phyloP scores from a whole-genome alignment of 2,329 filamentous ascomycete genomes.

The Truncatella angustata region DNA sequence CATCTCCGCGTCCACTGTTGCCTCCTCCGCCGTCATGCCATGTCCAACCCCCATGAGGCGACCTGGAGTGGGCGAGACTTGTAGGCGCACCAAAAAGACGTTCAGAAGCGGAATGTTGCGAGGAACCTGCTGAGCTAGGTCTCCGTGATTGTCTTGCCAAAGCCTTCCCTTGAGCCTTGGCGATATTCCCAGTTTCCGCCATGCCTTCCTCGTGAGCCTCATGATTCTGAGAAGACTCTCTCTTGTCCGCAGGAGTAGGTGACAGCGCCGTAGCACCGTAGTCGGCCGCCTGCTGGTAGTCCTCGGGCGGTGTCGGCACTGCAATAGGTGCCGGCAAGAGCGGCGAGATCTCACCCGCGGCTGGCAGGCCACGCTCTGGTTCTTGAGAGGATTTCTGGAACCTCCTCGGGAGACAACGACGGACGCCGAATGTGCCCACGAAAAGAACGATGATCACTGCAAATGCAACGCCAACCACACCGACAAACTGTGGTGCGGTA shows the following conservation, averaged over 20 bases:
- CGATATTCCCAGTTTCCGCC: background rate
- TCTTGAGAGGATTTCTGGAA: background rate
- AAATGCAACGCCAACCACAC: background rate
- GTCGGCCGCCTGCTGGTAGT: background rate
- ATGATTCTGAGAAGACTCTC: no score
- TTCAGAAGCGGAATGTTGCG: no score
- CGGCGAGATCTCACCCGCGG: background rate
- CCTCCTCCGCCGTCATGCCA: no score
- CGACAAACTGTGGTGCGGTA: background rate
- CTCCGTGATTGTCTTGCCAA: no score
- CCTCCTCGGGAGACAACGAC: background rate
- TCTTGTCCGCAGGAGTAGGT: background rate
- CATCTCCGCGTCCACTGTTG: no score
- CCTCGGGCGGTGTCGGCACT: background rate
- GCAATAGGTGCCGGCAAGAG: background rate
- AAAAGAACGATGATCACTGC: background rate
- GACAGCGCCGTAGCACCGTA: background rate
- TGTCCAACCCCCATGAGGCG: no score
- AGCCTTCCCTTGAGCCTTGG: background rate
- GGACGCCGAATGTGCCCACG: background rate
- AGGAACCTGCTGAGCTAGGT: no score
- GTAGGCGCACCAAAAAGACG: no score
- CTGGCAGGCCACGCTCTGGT: background rate
- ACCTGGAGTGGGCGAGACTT: no score
- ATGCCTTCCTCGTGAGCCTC: background rate